These are phyloP conservation scores for Russula olivacea DNA, from an alignment of 768 basidiomycete genomes.

Conservation along the genomic window DNA sequence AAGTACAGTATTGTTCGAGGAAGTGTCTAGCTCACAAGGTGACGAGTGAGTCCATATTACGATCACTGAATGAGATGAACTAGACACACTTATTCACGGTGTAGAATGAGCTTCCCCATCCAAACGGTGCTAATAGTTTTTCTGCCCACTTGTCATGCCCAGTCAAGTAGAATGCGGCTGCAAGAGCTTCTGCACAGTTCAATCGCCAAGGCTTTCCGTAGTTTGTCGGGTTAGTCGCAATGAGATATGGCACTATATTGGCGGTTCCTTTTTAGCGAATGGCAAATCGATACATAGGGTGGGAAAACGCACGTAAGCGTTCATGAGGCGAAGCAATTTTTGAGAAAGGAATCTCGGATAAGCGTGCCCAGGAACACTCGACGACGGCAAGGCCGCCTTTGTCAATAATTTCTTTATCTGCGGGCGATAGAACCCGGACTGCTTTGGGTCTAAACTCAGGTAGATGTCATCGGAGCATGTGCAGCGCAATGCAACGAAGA, in stretches of 20 bases:
- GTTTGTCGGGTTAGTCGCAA: slow-evolving; percentile 96
- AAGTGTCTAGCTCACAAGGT: slow-evolving; percentile 25
- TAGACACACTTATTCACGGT: slow-evolving; percentile 67
- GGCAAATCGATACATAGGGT: background rate
- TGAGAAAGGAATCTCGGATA: slow-evolving; percentile 90
- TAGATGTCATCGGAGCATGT: background rate
- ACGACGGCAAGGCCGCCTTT: slow-evolving; percentile 87
- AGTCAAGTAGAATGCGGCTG: slow-evolving; percentile 92
- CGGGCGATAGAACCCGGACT: slow-evolving; percentile 67
- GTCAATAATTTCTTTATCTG: slow-evolving; percentile 75
- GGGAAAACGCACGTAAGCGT: slow-evolving; percentile 62
- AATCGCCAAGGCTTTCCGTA: slow-evolving; percentile 97
- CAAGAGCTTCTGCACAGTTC: slow-evolving; percentile 91
- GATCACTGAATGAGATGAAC: background rate
- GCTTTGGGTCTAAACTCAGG: slow-evolving; percentile 66
- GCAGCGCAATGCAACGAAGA: background rate
- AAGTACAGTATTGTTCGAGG: slow-evolving; percentile 72
- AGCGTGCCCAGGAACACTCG: slow-evolving; percentile 95
- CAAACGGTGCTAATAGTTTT: slow-evolving; percentile 69
- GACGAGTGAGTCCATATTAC: background rate
- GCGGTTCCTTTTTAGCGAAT: background rate
- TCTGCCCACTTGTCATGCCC: slow-evolving; percentile 82
- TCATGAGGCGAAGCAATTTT: slow-evolving; percentile 95
- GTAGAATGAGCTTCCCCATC: slow-evolving; percentile 88
- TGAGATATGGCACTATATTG: slow-evolving; percentile 78